Conservation (phyloP, 164 flowering plant species). For the Tetracentron sinense region DNA sequence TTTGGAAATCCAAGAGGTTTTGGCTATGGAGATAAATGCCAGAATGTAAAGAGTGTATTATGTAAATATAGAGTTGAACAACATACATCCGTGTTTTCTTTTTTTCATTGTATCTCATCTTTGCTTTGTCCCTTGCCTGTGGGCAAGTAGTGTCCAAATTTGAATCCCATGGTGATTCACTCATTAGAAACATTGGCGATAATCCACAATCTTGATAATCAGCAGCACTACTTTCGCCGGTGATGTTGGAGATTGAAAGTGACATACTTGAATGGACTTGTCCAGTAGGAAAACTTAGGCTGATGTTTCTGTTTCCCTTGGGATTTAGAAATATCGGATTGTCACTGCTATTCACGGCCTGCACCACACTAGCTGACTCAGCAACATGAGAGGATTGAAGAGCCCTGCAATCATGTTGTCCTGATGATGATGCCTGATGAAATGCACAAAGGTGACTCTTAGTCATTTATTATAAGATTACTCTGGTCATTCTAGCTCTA, state of each 20-base stretch:
- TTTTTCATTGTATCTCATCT: slow-evolving; percentile 80
- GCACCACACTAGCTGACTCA: slow-evolving; percentile 29
- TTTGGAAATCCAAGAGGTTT: too few species aligned
- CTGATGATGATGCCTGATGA: slow-evolving; percentile 37
- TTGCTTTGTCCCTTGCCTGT: slow-evolving; percentile 65
- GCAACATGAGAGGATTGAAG: slow-evolving; percentile 36
- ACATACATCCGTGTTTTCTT: slow-evolving; percentile 76
- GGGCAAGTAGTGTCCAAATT: slow-evolving; percentile 45
- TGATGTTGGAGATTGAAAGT: slow-evolving; percentile 47
- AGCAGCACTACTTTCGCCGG: slow-evolving; percentile 56
- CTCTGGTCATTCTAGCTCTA: background rate
- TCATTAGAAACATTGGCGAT: slow-evolving; percentile 44
- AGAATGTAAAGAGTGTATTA: too few species aligned
- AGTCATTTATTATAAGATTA: background rate
- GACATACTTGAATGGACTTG: slow-evolving; percentile 53
- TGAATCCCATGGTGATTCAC: slow-evolving; percentile 63
- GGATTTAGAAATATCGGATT: slow-evolving; percentile 35
- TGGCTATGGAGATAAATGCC: too few species aligned
- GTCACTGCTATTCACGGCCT: slow-evolving; percentile 24
- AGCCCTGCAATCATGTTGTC: slow-evolving; percentile 33
- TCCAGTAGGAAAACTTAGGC: slow-evolving; percentile 35
- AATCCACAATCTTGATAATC: slow-evolving; percentile 75
- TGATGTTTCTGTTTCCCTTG: slow-evolving; percentile 30
- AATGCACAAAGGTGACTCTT: slow-evolving; percentile 1
- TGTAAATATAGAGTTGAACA: slow-evolving; percentile 1